Evolutionary conservation across 2,329 filamentous ascomycete genomes (phyloP).

Genomic region (Claviceps sp.): DNA sequence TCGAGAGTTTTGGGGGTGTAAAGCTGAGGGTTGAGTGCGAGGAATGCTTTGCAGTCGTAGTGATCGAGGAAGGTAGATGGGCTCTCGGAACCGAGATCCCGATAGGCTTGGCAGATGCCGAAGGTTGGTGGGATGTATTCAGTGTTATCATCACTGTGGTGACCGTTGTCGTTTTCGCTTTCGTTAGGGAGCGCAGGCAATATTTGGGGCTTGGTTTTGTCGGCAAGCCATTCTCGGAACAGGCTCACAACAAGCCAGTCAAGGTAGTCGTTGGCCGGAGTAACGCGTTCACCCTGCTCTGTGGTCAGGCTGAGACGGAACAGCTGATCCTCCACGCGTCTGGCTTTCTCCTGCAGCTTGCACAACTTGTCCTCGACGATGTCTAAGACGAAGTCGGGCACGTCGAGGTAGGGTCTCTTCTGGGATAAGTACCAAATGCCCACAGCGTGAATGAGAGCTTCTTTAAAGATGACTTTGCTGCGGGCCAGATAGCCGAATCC

Average conservation of each 20-base stretch:
- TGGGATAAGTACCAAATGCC: slow-evolving; percentile 87
- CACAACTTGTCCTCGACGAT: too few relatives aligned
- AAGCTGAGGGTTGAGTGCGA: too few relatives aligned
- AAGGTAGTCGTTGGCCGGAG: slow-evolving; percentile 64
- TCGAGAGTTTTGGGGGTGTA: too few relatives aligned
- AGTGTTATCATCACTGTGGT: slow-evolving; percentile 7
- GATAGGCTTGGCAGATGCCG: slow-evolving; percentile 59
- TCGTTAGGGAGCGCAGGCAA: slow-evolving; percentile 19
- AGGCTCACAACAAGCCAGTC: slow-evolving; percentile 82
- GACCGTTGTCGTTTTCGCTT: slow-evolving; percentile 1
- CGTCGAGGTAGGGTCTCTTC: slow-evolving; percentile 57
- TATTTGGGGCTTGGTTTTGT: slow-evolving; percentile 60
- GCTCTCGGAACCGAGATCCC: slow-evolving; percentile 49
- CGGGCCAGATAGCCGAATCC: slow-evolving; percentile 78
- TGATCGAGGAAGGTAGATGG: too few relatives aligned
- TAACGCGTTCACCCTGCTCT: slow-evolving; percentile 66
- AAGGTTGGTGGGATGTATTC: slow-evolving; percentile 31
- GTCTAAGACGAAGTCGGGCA: slow-evolving; percentile 35
- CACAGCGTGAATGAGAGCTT: slow-evolving; percentile 86
- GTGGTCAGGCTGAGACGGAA: too few relatives aligned
- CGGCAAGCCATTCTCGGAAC: slow-evolving; percentile 40
- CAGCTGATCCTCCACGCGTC: too few relatives aligned
- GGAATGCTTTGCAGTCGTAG: too few relatives aligned
- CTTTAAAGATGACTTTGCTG: slow-evolving; percentile 70
- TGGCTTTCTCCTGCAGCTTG: too few relatives aligned